Percentiles rank a stretch among this genome's conserved stretches.
phyloP scores from a whole-genome alignment of 1,139 yeast species.

The Hemisphaericaspora xylanilytica region DNA sequence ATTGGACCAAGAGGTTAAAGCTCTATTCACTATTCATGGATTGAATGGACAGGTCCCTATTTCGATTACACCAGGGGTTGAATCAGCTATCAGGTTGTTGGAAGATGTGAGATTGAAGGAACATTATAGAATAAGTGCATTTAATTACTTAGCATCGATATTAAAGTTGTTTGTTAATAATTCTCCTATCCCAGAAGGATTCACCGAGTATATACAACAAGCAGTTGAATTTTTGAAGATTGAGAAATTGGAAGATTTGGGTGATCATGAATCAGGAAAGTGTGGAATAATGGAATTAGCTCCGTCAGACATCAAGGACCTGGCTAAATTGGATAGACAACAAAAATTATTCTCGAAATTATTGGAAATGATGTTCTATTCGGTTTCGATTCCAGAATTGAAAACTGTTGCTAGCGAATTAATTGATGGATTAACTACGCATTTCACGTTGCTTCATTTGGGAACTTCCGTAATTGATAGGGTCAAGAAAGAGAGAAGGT shows the following conservation, averaged over 20 bases:
- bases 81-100: conserved; percentile 65
- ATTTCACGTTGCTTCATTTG: conserved; percentile 73
- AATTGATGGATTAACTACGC: conserved; percentile 69
- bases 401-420: conserved; percentile 63
- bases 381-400: conserved; percentile 75
- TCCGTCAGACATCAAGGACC: conserved; percentile 46
- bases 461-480: conserved; percentile 72
- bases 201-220: conserved; percentile 41
- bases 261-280: conserved; percentile 39
- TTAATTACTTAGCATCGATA: conserved; percentile 64
- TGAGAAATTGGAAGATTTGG: conserved; percentile 37
- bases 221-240: conserved; percentile 49
- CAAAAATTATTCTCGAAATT: conserved; percentile 60
- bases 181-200: conserved; percentile 58
- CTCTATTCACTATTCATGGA: conserved; percentile 71
- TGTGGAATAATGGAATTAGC: conserved; percentile 39
- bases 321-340: conserved; percentile 53
- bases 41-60: conserved; percentile 59
- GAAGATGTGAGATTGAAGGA: conserved; percentile 65
- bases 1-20: conserved; percentile 66
- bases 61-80: conserved; percentile 79
- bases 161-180: conserved; percentile 70
- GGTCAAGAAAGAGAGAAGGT: conserved; percentile 65
- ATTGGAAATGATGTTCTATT: conserved; percentile 67
- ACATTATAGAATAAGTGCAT: conserved; percentile 77